phyloP scores from a whole-genome alignment of 257 asterid species.

The Plectranthus barbatus region DNA sequence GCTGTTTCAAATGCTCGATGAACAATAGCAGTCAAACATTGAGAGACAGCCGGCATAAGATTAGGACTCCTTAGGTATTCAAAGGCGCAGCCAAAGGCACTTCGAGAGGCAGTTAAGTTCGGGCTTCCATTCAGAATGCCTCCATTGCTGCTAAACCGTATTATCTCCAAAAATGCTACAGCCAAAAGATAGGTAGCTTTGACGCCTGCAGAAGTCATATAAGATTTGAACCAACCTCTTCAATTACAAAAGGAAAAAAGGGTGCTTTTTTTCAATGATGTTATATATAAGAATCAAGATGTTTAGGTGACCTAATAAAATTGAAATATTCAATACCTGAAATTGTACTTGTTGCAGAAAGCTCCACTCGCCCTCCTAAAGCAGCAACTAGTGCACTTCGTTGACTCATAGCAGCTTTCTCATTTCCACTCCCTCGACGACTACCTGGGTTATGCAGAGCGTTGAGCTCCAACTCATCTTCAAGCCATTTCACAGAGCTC shows the following conservation, averaged over 20 bases:
- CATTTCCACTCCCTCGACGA: conserved; percentile 84
- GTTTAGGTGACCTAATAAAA: neutral
- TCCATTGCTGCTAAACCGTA: conserved; percentile 96
- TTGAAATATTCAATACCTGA: conserved; percentile 48
- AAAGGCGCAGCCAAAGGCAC: conserved; percentile 95
- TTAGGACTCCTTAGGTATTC: conserved; percentile 94
- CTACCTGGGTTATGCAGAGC: conserved; percentile 99
- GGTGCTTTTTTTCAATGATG: neutral
- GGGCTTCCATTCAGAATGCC: conserved; percentile 85
- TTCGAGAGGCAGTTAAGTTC: conserved; percentile 57
- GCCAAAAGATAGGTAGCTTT: conserved; percentile 99
- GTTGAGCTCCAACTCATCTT: conserved; percentile 98
- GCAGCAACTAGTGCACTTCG: conserved; percentile 96
- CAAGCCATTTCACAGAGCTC: conserved; percentile 99
- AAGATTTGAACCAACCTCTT: conserved; percentile 9
- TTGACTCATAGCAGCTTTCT: conserved; percentile 90
- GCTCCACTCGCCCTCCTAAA: conserved; percentile 91
- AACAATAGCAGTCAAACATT: conserved; percentile 91
- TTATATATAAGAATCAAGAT: conserved; percentile 10
- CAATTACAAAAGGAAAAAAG: conserved; percentile 4
- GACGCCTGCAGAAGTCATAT: conserved; percentile 62
- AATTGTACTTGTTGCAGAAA: conserved; percentile 78
- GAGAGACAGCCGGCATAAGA: conserved; percentile 90
- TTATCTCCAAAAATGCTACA: conserved; percentile 92
- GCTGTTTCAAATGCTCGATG: conserved; percentile 89